Evolutionary conservation across 495 filamentous ascomycete species (phyloP), one percentile per base, ranked within the genome.

Genomic region (Penicillium dipodomyicola): DNA sequence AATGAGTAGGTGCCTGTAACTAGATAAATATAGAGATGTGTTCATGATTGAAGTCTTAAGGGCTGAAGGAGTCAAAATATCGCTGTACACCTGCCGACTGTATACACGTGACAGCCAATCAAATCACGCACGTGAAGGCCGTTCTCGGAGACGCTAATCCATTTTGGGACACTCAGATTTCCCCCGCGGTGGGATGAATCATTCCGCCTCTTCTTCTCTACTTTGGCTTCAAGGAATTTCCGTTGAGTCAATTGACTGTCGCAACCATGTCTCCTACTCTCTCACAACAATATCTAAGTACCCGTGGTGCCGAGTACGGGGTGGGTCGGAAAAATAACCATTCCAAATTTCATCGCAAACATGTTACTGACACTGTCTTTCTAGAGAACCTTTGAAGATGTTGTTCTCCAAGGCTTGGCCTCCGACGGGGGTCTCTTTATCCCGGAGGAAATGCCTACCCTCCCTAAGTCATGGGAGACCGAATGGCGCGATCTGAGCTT

Each of bases 371-470:
- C 15, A 17, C 35, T 39, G 0, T 17, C 15, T 37, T 14, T n/a
- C 5, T 39, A 39, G 35, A 39, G 35, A 39, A 90, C 92, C 45
- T 97, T 97, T 69, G 92, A 96, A 72, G 82, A 87, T 23, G 90
- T 91, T 37, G 92, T 96, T 27, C 75, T 97, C 57, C 94, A 97
- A 70, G 93, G 93, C 25, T 85, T 97, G 33, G 92, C 93, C 25
- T 71, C 84, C 3, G 92, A 97, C 65, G 90, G 90, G 30, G 93
- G 93, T 27, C 86, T 97, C 46, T 96, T 93, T 76, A 82, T 96
- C 37, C 93, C 93, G 17, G 84, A 96, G 67, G 81, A 88, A 51
- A 84, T 96, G 49, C 93, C 91, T 10, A 42, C 61, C n/a, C 49
- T 39, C 2, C 35, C 35, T 9, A 3, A 39, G 3, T 39, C 35